Evolutionary conservation across 495 filamentous ascomycete species (phyloP).

Genomic region (Aspergillus avenaceus): DNA sequence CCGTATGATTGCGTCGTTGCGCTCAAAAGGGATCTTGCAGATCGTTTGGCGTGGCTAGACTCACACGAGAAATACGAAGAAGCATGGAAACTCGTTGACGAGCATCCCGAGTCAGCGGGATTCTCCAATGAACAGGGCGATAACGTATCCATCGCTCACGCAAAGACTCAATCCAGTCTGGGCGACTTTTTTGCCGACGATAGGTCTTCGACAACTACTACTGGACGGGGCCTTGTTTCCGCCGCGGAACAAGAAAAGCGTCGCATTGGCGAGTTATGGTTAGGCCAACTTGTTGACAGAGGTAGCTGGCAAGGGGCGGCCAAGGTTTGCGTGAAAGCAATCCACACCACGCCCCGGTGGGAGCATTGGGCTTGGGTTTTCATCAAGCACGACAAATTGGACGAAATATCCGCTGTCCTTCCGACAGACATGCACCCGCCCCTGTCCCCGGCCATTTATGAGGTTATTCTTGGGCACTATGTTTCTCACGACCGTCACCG

Average conservation of each 20-base stretch:
- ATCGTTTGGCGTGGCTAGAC: constrained; percentile 81
- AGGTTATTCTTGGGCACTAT: constrained; percentile 82
- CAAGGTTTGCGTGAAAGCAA: constrained; percentile 70
- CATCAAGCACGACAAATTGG: constrained; percentile 74
- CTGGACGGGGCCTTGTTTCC: constrained; percentile 42
- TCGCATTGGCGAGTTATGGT: constrained; percentile 87
- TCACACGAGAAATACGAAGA: constrained; percentile 73
- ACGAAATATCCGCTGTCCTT: constrained; percentile 83
- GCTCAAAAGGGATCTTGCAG: constrained; percentile 75
- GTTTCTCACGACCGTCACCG: constrained; percentile 62
- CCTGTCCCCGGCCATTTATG: constrained; percentile 79
- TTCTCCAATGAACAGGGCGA: constrained; percentile 42
- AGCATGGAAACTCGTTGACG: constrained; percentile 83
- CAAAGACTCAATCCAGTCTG: constrained; percentile 49
- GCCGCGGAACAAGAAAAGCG: constrained; percentile 85
- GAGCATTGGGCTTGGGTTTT: constrained; percentile 94
- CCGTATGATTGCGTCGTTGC: constrained; percentile 92
- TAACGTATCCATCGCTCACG: constrained; percentile 50
- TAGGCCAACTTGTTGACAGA: constrained; percentile 72
- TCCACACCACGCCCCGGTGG: constrained; percentile 77
- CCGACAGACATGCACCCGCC: constrained; percentile 73
- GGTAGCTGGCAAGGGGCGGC: constrained; percentile 76
- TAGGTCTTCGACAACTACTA: constrained; percentile 53
- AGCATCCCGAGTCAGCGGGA: constrained; percentile 60
- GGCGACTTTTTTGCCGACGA: constrained; percentile 80